Evolutionary conservation across 129 eudicot species (phyloP).

Genomic region (Kitagawia praeruptora): DNA sequence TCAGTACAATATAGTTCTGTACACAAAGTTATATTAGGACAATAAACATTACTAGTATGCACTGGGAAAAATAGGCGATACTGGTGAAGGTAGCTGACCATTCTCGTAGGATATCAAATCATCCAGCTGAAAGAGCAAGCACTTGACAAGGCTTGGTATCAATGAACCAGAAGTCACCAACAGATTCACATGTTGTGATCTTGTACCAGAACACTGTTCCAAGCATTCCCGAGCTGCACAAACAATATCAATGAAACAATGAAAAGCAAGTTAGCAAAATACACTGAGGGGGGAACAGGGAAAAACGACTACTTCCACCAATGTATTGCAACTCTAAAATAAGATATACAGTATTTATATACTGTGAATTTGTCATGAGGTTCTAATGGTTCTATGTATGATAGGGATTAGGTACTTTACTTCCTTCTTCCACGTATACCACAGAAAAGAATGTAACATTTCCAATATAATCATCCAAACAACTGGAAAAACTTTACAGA

Average conservation of each 20-base stretch:
- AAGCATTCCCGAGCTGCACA: slow-evolving; percentile 70
- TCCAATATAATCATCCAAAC: not conserved
- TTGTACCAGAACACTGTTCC: slow-evolving; percentile 60
- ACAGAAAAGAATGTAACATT: too few relatives aligned
- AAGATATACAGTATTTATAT: not conserved
- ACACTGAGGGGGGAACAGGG: not conserved
- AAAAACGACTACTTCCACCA: not conserved
- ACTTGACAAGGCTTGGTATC: slow-evolving; percentile 90
- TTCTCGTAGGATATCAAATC: slow-evolving; percentile 58
- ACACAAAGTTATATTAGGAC: not conserved
- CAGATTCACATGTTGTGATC: slow-evolving; percentile 45
- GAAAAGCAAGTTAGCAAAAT: not conserved
- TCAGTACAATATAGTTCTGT: not conserved
- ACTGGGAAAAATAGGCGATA: not conserved
- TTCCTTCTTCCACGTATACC: not conserved
- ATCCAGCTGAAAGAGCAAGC: slow-evolving; percentile 82
- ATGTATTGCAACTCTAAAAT: not conserved
- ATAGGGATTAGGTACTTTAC: not conserved
- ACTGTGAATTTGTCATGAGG: not conserved
- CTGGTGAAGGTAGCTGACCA: slow-evolving; percentile 39
- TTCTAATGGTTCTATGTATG: not conserved
- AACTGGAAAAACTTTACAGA: not conserved
- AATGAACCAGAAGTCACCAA: slow-evolving; percentile 88
- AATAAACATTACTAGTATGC: not conserved
- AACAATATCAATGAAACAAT: slow-evolving; percentile 4